Percentiles rank a stretch among this genome's conserved stretches.
Evolutionary conservation across 371 early-diverging fungal genomes (phyloP).

Genomic region (Mortierella sp.): DNA sequence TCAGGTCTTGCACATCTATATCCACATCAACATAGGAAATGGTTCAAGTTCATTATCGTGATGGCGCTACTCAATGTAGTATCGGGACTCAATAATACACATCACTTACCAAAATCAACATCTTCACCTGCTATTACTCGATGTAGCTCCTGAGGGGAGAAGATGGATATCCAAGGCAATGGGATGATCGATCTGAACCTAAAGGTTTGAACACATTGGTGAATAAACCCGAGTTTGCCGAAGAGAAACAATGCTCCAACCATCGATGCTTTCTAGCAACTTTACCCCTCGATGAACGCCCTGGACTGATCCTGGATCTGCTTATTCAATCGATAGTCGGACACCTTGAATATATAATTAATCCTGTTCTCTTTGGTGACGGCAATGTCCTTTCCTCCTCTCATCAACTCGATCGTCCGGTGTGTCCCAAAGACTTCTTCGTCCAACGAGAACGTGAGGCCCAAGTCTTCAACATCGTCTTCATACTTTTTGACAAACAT

Average conservation of each 20-base stretch:
- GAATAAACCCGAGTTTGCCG: too few relatives aligned
- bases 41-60: too few relatives aligned
- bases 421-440: slow-evolving; percentile 66
- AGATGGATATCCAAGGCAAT: slow-evolving; percentile 71
- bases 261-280: too few relatives aligned
- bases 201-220: background rate
- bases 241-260: too few relatives aligned
- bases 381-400: slow-evolving; percentile 69
- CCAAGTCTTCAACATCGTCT: slow-evolving; percentile 71
- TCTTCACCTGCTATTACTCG: slow-evolving; percentile 85
- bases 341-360: slow-evolving; percentile 82
- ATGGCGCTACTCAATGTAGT: background rate
- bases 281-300: slow-evolving; percentile 82
- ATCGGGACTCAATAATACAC: background rate
- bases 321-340: slow-evolving; percentile 79
- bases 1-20: slow-evolving; percentile 77
- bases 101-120: slow-evolving; percentile 66
- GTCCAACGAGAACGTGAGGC: slow-evolving; percentile 75
- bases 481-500: slow-evolving; percentile 83
- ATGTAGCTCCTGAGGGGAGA: slow-evolving; percentile 86
- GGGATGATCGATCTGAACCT: slow-evolving; percentile 71
- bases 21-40: too few relatives aligned
- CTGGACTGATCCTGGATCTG: slow-evolving; percentile 82
- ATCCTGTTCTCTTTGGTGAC: slow-evolving; percentile 87
- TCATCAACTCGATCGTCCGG: slow-evolving; percentile 60